phyloP scores from a whole-genome alignment of 352 stramenopile species.

The Globisporangium paroecandrum region DNA sequence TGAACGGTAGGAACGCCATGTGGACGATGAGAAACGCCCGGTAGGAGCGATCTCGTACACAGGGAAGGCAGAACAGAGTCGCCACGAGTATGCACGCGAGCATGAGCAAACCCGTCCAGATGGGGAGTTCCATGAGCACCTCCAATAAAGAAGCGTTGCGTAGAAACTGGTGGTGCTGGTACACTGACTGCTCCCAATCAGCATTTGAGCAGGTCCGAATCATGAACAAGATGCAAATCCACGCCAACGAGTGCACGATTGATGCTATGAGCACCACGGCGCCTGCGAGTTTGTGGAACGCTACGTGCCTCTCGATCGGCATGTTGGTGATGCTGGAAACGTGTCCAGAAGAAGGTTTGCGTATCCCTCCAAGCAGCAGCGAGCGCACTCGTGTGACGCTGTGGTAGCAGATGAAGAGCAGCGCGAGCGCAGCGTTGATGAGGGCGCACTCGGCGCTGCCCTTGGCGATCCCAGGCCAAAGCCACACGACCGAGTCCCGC shows the following conservation, averaged over 20 bases:
- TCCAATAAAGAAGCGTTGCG: constrained; percentile 14
- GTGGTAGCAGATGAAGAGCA: constrained; percentile 35
- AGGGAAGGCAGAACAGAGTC: constrained; percentile 23
- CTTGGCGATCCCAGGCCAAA: constrained; percentile 34
- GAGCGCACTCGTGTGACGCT: constrained; percentile 21
- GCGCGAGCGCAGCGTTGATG: constrained; percentile 30
- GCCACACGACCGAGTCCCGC: constrained; percentile 23
- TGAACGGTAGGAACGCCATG: constrained; percentile 28
- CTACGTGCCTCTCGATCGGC: constrained; percentile 33
- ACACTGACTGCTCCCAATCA: constrained; percentile 25
- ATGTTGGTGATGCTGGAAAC: neutral
- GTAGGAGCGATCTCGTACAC: constrained; percentile 24
- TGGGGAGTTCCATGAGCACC: constrained; percentile 22
- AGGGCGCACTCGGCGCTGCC: constrained; percentile 37
- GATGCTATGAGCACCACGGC: constrained; percentile 25
- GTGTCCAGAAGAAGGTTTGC: neutral
- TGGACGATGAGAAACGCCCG: constrained; percentile 29
- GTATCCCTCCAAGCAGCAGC: neutral
- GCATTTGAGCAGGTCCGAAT: constrained; percentile 12
- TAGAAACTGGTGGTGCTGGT: constrained; percentile 18
- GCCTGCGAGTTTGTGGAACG: constrained; percentile 35
- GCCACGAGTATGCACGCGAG: constrained; percentile 23
- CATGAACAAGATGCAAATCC: constrained; percentile 25
- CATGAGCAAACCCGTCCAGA: constrained; percentile 45
- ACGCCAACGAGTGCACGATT: constrained; percentile 35